Conservation (phyloP, 768 basidiomycete genomes). For the Clavaria fumosa region DNA sequence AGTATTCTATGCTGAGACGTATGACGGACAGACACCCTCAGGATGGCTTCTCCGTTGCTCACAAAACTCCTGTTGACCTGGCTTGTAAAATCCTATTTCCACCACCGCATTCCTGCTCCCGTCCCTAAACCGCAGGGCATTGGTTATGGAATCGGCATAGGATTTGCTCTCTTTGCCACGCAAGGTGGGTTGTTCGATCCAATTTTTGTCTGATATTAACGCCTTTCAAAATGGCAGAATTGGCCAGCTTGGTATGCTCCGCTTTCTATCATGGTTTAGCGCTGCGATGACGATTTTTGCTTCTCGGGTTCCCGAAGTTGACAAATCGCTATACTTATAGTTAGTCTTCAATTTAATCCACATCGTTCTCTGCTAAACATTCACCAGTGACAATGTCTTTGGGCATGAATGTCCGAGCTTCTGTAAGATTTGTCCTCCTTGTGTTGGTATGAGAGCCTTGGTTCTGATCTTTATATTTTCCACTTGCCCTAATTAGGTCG, state of each 20-base stretch:
- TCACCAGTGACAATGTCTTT: too few relatives aligned
- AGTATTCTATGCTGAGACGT: slow-evolving; percentile 4
- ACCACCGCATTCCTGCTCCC: slow-evolving; percentile 20
- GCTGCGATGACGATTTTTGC: too few relatives aligned
- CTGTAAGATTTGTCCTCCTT: too few relatives aligned
- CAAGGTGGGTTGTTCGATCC: slow-evolving; percentile 27
- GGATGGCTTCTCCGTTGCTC: slow-evolving; percentile 39
- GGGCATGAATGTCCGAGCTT: too few relatives aligned
- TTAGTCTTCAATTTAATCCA: too few relatives aligned
- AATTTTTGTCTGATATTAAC: not conserved
- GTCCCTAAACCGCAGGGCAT: slow-evolving; percentile 29
- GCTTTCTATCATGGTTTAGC: too few relatives aligned
- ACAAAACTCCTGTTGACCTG: slow-evolving; percentile 46
- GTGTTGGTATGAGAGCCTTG: too few relatives aligned
- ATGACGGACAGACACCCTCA: slow-evolving; percentile 25
- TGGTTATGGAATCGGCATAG: slow-evolving; percentile 48
- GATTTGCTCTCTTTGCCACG: slow-evolving; percentile 42
- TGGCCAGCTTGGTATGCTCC: slow-evolving; percentile 25
- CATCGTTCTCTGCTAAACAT: too few relatives aligned
- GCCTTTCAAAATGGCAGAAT: slow-evolving; percentile 19
- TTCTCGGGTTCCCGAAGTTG: too few relatives aligned
- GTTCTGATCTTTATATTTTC: slow-evolving; percentile 2
- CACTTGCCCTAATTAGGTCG: slow-evolving; percentile 16
- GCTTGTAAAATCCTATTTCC: slow-evolving; percentile 34
- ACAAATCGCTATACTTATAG: too few relatives aligned